Percentiles rank a stretch among this genome's conserved stretches.
Conservation (phyloP, 2,329 filamentous ascomycete genomes). For the Penicillium sp. region DNA sequence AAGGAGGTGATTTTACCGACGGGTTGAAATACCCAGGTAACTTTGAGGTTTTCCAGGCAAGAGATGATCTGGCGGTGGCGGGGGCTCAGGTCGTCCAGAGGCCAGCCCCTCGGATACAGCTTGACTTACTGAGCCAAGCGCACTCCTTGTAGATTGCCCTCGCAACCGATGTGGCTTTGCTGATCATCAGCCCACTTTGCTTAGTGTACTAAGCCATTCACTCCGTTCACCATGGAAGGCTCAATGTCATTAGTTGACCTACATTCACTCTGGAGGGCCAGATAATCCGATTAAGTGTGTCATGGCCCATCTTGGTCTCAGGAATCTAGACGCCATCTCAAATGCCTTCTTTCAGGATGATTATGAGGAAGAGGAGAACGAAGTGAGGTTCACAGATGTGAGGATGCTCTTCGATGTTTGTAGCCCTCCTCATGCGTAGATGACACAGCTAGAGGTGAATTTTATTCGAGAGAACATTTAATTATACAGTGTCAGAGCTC, state of each 20-base stretch:
- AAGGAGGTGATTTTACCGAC: not conserved
- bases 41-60: not conserved
- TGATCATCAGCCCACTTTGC: not conserved
- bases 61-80: not conserved
- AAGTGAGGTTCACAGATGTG: too few relatives aligned
- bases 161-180: not conserved
- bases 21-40: not conserved
- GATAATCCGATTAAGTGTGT: not conserved
- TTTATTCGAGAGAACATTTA: not conserved
- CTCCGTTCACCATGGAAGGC: not conserved
- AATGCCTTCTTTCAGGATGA: not conserved
- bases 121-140: not conserved
- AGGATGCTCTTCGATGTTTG: not conserved
- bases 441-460: not conserved
- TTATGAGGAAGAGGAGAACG: not conserved
- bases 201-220: not conserved
- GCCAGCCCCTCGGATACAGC: not conserved
- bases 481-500: not conserved
- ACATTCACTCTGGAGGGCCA: too few relatives aligned
- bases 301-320: not conserved
- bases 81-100: not conserved
- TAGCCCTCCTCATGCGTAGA: not conserved
- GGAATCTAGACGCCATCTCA: not conserved
- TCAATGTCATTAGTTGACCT: too few relatives aligned
- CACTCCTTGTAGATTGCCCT: not conserved